Evolutionary conservation across 331 rosid species (phyloP).

Genomic region (Acacia pycnantha): DNA sequence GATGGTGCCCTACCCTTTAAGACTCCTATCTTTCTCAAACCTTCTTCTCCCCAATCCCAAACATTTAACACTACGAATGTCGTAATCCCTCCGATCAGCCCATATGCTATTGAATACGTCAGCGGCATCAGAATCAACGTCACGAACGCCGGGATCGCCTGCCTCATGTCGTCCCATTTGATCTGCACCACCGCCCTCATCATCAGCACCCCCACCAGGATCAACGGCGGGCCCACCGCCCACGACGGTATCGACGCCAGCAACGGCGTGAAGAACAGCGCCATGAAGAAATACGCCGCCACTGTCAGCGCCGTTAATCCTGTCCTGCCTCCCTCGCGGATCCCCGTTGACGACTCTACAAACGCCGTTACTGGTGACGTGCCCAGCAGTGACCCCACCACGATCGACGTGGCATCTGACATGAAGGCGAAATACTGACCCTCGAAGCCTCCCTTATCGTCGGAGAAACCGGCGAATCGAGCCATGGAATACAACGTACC

Average conservation of each 20-base stretch:
- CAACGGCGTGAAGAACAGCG: slow-evolving; percentile 88
- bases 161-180: slow-evolving; percentile 87
- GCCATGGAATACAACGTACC: slow-evolving; percentile 96
- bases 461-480: slow-evolving; percentile 79
- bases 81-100: slow-evolving; percentile 85
- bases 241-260: slow-evolving; percentile 96
- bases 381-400: slow-evolving; percentile 78
- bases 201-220: slow-evolving; percentile 93
- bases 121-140: slow-evolving; percentile 83
- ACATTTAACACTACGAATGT: slow-evolving; percentile 61
- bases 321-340: slow-evolving; percentile 87
- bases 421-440: slow-evolving; percentile 95
- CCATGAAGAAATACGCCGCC: slow-evolving; percentile 62
- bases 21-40: slow-evolving; percentile 35
- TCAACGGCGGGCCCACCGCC: slow-evolving; percentile 99
- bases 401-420: slow-evolving; percentile 94
- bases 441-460: slow-evolving; percentile 67
- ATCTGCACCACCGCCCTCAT: slow-evolving; percentile 91
- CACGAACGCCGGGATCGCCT: slow-evolving; percentile 91
- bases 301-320: slow-evolving; percentile 87
- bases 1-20: slow-evolving; percentile 1
- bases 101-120: slow-evolving; percentile 90
- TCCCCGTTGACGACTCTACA: slow-evolving; percentile 89
- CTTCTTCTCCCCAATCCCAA: slow-evolving; percentile 60
- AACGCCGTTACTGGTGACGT: slow-evolving; percentile 94